Evolutionary conservation across 352 stramenopile genomes (phyloP), one percentile per base, ranked within the genome.

Genomic region (Globisporangium ultimum): DNA sequence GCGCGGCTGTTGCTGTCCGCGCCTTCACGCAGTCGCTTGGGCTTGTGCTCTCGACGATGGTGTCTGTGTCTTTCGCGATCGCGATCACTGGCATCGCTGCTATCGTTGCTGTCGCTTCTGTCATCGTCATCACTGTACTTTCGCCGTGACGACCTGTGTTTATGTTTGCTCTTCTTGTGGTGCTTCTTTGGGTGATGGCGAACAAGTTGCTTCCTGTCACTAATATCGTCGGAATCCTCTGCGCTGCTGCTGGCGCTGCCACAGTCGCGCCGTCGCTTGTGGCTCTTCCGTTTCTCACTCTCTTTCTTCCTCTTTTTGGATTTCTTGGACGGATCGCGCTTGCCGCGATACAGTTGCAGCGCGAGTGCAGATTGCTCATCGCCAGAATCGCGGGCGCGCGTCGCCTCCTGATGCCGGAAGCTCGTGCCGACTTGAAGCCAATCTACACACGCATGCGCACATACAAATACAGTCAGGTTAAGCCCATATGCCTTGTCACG

Each of bases 261-360:
- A 11, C 53, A 10, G 2, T 24, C 41, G 12, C 51, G 51, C 36
- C 8, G 15, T 7, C 36, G 40, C 55, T 61, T 57, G 38, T 46
- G 51, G 18, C 46, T 54, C 7, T 32, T 15, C 6, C 40, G 22
- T 7, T 51, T 20, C 1, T 14, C 20, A 9, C 32, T 11, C 9
- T 20, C 46, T 5, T 34, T 28, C 13, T 36, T 64, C 28, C 10
- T 49, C 7, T 15, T 32, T 32, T 32, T 32, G 24, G 24, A 2
- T 32, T 32, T 32, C 24, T 32, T 32, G 2, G 24, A 32, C 5
- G 24, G 13, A 45, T 55, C 10, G 2, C 50, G 36, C 48, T 71
- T 71, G 36, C 57, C 60, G 55, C 54, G 53, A 58, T 65, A 53
- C 22, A 61, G 21, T 41, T 49, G 55, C 46, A 61, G 47, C 12